A percentile compares a stretch with the other conserved stretches of the same genome.
These are phyloP conservation scores for Fusarium burgessii DNA, from an alignment of 2,329 filamentous ascomycete species.

Conservation along the genomic window DNA sequence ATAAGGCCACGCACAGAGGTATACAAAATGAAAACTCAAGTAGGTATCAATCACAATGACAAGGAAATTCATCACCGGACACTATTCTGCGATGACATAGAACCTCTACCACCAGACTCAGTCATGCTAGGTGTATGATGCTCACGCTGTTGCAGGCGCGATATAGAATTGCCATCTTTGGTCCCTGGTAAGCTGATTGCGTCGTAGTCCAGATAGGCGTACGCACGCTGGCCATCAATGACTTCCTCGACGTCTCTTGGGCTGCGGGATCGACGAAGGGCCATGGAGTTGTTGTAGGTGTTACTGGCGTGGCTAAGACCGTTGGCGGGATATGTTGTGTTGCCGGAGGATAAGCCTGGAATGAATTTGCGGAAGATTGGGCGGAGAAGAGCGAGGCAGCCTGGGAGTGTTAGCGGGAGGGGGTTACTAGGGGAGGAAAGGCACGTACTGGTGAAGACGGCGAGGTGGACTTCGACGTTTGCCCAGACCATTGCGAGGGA, in stretches of 20 bases:
- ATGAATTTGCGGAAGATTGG: slow-evolving; percentile 37
- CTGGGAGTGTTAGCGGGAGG: background rate
- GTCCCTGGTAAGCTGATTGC: slow-evolving; percentile 35
- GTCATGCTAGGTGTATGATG: slow-evolving; percentile 17
- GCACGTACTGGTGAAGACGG: slow-evolving; percentile 29
- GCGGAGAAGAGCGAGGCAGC: slow-evolving; percentile 30
- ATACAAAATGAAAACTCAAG: slow-evolving; percentile 6
- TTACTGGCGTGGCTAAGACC: slow-evolving; percentile 23
- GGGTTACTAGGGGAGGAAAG: no score
- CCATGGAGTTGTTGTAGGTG: slow-evolving; percentile 8
- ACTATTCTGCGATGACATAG: slow-evolving; percentile 25
- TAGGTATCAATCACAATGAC: slow-evolving; percentile 22
- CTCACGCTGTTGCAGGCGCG: slow-evolving; percentile 19
- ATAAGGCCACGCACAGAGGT: background rate
- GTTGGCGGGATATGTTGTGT: slow-evolving; percentile 25
- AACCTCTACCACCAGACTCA: slow-evolving; percentile 21
- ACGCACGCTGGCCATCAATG: slow-evolving; percentile 24
- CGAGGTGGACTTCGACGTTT: slow-evolving; percentile 28
- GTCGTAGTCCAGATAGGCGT: slow-evolving; percentile 25
- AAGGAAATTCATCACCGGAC: slow-evolving; percentile 15
- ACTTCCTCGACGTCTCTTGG: slow-evolving; percentile 10
- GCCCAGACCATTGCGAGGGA: slow-evolving; percentile 34
- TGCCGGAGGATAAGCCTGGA: slow-evolving; percentile 21
- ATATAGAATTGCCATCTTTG: slow-evolving; percentile 27
- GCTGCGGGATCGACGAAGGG: slow-evolving; percentile 1